Evolutionary conservation across 345 rosid species (phyloP), one percentile per base, ranked within the genome.

Genomic region (Iberis pinnata): DNA sequence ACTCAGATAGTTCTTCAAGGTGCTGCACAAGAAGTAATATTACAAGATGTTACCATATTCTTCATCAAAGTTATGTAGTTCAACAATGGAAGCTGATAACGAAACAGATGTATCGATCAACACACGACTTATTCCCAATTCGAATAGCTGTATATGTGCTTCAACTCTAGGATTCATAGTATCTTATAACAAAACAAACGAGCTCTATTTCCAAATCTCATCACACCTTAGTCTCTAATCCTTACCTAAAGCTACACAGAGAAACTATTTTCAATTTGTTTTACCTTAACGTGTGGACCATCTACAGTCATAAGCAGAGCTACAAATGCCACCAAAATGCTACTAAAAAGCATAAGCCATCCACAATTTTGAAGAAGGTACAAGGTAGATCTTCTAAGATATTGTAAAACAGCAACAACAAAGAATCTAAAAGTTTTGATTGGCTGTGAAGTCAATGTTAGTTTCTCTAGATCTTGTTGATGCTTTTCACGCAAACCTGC

Each of bases 261-360:
- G 16, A 33, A 63, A 47, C 22, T 43, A 20, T 42, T 18, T 52
- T 6, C 11, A 60, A 68, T 2, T 41, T 18, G 49, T 18, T 49
- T 17, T 73, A 86, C 94, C 94, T 78, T 80, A 65, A 77, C 83
- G 70, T 78, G 90, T 67, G 79, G 79, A 12, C 83, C 83, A 42
- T 79, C 94, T 24, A 80, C 25, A 20, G 88, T 74, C 61, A 80
- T 63, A 37, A 78, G 75, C 43, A 81, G 54, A 75, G 86, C 50
- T 58, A 66, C 75, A 58, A 64, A 9, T 4, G 69, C 73, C 25
- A 50, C 73, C 9, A 76, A 39, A 49, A 68, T 38, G 60, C 68
- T 40, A 54, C 72, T 65, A 49, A 75, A 61, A 25, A 83, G 79
- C 69, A 83, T 9, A 64, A 83, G 66, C 80, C 77, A 86, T 6